Conservation (phyloP, 306 rosid species). For the Malus domestica region DNA sequence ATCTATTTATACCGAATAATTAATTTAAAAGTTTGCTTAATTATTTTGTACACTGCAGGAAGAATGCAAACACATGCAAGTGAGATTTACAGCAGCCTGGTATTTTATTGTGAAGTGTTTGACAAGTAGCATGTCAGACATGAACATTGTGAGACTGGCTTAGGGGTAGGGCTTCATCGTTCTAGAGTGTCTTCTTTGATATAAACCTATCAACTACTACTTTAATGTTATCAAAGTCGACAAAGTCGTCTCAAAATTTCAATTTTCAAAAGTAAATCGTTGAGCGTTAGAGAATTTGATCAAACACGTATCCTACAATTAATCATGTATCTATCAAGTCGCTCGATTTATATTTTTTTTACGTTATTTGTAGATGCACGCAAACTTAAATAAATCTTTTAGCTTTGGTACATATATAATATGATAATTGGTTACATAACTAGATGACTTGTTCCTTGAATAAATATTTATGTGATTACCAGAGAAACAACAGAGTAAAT, state of each 20-base stretch:
- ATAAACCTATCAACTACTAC: constrained; percentile 38
- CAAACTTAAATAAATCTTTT: constrained; percentile 5
- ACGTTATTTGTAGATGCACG: not conserved
- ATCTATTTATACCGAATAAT: not conserved
- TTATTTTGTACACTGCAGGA: constrained; percentile 9
- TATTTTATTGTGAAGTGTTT: constrained; percentile 51
- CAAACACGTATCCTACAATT: constrained; percentile 11
- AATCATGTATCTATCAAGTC: not conserved
- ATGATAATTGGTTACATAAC: constrained; percentile 28
- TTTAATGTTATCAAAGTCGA: constrained; percentile 21
- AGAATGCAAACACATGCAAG: not conserved
- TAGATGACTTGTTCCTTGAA: constrained; percentile 7
- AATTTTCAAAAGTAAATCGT: not conserved
- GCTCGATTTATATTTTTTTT: constrained; percentile 4
- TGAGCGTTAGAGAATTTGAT: not conserved
- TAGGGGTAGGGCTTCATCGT: constrained; percentile 30
- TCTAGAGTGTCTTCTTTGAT: constrained; percentile 24
- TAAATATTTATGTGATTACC: not conserved
- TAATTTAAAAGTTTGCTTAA: constrained; percentile 9
- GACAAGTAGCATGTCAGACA: constrained; percentile 42
- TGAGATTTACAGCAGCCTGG: constrained; percentile 2
- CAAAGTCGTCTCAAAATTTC: constrained; percentile 13
- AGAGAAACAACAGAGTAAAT: not conserved
- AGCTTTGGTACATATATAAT: not conserved
- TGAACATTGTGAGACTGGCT: constrained; percentile 12